Percentiles rank a stretch among this genome's conserved stretches.
phyloP scores from a whole-genome alignment of 2,329 filamentous ascomycete genomes.

The Sporothrix brunneoviolacea region DNA sequence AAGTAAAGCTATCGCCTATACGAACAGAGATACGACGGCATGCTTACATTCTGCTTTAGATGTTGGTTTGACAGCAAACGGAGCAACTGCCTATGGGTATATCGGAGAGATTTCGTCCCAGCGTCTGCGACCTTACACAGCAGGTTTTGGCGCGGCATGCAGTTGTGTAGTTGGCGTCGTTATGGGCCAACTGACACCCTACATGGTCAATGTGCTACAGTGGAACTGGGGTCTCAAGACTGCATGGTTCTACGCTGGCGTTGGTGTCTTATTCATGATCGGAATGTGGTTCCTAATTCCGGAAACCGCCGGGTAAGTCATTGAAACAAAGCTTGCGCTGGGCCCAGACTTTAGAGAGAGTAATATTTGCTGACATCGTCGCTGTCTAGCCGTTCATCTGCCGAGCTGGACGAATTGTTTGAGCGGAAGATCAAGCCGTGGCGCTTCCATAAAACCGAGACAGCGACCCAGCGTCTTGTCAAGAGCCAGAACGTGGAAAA shows the following conservation, averaged over 20 bases:
- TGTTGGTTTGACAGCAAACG: constrained; percentile 21
- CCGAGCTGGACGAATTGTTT: constrained; percentile 26
- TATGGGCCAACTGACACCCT: constrained; percentile 24
- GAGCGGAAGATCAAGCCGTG: constrained; percentile 24
- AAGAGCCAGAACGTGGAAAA: neutral
- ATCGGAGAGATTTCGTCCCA: constrained; percentile 31
- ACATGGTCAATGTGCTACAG: constrained; percentile 27
- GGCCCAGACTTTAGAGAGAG: no score
- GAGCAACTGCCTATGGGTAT: constrained; percentile 25
- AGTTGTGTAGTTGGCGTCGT: constrained; percentile 22
- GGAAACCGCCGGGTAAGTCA: constrained; percentile 13
- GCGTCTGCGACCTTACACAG: constrained; percentile 27
- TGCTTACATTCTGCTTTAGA: neutral
- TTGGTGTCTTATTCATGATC: constrained; percentile 4
- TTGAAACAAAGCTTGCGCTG: no score
- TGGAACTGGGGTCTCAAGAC: constrained; percentile 29
- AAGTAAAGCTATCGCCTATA: constrained; percentile 15
- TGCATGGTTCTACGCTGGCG: constrained; percentile 25
- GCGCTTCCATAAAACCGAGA: constrained; percentile 16
- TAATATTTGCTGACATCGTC: no score
- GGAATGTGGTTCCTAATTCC: constrained; percentile 13
- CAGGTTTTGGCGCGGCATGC: constrained; percentile 25
- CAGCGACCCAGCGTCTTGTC: constrained; percentile 5
- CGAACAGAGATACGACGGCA: neutral
- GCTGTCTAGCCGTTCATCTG: constrained; percentile 19